Percentiles rank a stretch among this genome's conserved stretches.
Conservation (phyloP, 768 basidiomycete species). For the Lyophyllum shimeji region DNA sequence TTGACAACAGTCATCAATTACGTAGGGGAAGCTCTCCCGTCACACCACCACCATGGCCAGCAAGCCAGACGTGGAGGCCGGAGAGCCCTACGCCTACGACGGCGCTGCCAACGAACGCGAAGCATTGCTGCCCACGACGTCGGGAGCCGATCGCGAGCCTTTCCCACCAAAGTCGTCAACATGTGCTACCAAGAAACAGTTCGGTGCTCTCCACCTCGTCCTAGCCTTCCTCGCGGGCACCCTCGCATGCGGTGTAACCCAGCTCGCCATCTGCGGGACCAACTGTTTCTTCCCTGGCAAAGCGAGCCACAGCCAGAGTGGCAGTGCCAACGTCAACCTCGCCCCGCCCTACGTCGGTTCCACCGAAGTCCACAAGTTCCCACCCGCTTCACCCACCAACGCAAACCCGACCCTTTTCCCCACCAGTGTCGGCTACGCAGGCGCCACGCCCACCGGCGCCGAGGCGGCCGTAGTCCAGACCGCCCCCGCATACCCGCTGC, state of each 20-base stretch:
- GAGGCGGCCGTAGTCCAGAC: constrained; percentile 73
- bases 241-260: constrained; percentile 47
- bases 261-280: constrained; percentile 45
- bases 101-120: constrained; percentile 29
- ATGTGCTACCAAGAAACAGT: constrained; percentile 24
- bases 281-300: constrained; percentile 32
- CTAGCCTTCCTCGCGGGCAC: constrained; percentile 56
- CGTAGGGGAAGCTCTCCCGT: background rate
- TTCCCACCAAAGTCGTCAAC: constrained; percentile 11
- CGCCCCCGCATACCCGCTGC: constrained; percentile 76
- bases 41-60: constrained; percentile 11
- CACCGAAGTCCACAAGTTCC: constrained; percentile 65
- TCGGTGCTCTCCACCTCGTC: constrained; percentile 37
- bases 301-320: constrained; percentile 1
- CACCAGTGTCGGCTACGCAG: constrained; percentile 72
- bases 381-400: constrained; percentile 75
- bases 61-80: constrained; percentile 23
- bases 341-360: constrained; percentile 75
- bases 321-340: constrained; percentile 24
- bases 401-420: constrained; percentile 73
- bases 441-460: constrained; percentile 77
- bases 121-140: constrained; percentile 31
- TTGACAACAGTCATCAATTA: background rate
- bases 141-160: constrained; percentile 2
- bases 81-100: constrained; percentile 16